A percentile compares a stretch with the other conserved stretches of the same genome.
Conservation (phyloP, 257 asterid genomes). For the Przewalskia tangutica region DNA sequence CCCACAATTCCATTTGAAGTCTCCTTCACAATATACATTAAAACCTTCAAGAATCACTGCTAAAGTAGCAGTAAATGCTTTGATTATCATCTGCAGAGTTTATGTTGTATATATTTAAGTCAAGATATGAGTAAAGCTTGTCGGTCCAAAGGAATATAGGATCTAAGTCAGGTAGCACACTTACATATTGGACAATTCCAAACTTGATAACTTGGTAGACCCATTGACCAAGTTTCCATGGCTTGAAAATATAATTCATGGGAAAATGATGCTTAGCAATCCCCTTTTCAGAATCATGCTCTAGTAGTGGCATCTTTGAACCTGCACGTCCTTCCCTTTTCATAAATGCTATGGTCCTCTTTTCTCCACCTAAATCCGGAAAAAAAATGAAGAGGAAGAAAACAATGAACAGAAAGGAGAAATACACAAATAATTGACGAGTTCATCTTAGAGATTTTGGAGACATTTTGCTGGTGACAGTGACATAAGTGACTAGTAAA, state of each 20-base stretch:
- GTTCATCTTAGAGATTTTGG: background rate
- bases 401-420: background rate
- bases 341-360: slow-evolving; percentile 77
- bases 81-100: slow-evolving; percentile 81
- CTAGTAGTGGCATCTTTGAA: slow-evolving; percentile 60
- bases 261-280: slow-evolving; percentile 81
- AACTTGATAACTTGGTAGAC: slow-evolving; percentile 92
- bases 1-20: slow-evolving; percentile 96
- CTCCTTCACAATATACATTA: slow-evolving; percentile 91
- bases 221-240: slow-evolving; percentile 87
- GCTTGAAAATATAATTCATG: slow-evolving; percentile 63
- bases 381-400: background rate
- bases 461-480: background rate
- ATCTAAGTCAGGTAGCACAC: slow-evolving; percentile 21
- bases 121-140: background rate
- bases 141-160: background rate
- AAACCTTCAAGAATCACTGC: slow-evolving; percentile 94
- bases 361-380: slow-evolving; percentile 41
- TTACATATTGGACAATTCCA: slow-evolving; percentile 95
- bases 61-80: slow-evolving; percentile 72
- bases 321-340: slow-evolving; percentile 83
- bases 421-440: background rate
- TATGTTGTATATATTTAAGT: background rate
- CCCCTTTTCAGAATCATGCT: slow-evolving; percentile 76
- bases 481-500: background rate